Evolutionary conservation across 2,329 filamentous ascomycete genomes (phyloP).

Genomic region (Plectosphaerella cucumerina): DNA sequence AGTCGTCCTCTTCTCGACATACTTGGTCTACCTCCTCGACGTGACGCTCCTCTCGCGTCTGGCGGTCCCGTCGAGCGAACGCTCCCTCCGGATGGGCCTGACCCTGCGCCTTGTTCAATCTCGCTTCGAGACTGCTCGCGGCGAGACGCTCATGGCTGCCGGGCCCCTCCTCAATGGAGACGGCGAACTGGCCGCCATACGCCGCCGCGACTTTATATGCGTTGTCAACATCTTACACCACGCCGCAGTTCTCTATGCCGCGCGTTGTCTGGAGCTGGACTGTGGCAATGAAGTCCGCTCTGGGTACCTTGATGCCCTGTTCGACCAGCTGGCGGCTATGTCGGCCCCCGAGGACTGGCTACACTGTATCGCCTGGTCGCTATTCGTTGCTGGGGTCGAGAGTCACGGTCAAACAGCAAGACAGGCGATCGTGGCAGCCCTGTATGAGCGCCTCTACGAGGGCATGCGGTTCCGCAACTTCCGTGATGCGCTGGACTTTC

Average conservation of each 20-base stretch:
- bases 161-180: slow-evolving; percentile 16
- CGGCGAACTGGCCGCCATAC: slow-evolving; percentile 6
- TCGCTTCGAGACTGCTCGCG: slow-evolving; percentile 20
- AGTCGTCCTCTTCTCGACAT: too few relatives aligned
- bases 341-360: slow-evolving; percentile 15
- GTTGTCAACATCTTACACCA: slow-evolving; percentile 23
- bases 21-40: not conserved
- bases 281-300: slow-evolving; percentile 1
- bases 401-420: slow-evolving; percentile 13
- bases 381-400: slow-evolving; percentile 22
- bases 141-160: slow-evolving; percentile 20
- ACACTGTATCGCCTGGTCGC: slow-evolving; percentile 24
- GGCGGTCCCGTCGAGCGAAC: too few relatives aligned
- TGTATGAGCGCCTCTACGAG: slow-evolving; percentile 12
- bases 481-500: slow-evolving; percentile 15
- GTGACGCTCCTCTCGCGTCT: too few relatives aligned
- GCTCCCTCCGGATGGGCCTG: too few relatives aligned
- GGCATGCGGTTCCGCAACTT: slow-evolving; percentile 18
- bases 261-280: slow-evolving; percentile 18
- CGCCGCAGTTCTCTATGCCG: slow-evolving; percentile 20
- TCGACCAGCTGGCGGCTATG: slow-evolving; percentile 17
- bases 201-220: slow-evolving; percentile 17
- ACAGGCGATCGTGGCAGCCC: not conserved
- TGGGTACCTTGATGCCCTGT: too few relatives aligned
- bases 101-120: slow-evolving; percentile 3